Evolutionary conservation across 208 protist species (phyloP).

Genomic region (Acanthamoeba sp.): DNA sequence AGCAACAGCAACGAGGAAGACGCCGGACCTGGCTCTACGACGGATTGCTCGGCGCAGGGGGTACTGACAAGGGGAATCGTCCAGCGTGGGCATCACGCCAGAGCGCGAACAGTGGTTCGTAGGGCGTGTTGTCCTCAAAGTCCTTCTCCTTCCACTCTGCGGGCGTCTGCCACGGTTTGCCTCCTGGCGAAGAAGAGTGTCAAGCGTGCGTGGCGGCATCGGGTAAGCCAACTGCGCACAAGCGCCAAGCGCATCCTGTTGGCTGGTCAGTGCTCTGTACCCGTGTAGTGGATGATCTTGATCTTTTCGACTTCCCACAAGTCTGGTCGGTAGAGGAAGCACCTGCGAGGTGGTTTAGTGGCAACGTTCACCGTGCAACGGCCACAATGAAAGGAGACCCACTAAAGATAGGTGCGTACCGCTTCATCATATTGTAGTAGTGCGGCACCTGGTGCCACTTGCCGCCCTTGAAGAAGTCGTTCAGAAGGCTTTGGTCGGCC

Average conservation of each 20-base stretch:
- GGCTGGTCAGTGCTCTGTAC: background rate
- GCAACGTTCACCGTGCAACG: background rate
- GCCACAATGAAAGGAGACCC: background rate
- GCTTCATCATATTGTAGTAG: constrained; percentile 60
- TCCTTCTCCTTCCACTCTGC: constrained; percentile 51
- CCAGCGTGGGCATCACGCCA: constrained; percentile 22
- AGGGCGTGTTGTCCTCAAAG: constrained; percentile 53
- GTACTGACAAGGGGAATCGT: background rate
- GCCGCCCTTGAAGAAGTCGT: constrained; percentile 47
- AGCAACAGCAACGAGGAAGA: background rate
- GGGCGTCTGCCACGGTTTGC: constrained; percentile 6
- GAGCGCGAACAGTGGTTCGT: constrained; percentile 39
- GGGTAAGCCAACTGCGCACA: no score
- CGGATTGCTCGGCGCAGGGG: background rate
- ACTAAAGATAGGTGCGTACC: background rate
- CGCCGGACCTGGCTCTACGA: background rate
- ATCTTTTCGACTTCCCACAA: constrained; percentile 31
- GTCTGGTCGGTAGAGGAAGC: constrained; percentile 45
- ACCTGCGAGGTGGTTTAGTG: no score
- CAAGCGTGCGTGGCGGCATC: background rate
- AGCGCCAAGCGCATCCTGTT: background rate
- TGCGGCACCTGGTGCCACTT: constrained; percentile 11
- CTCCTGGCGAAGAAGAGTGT: background rate
- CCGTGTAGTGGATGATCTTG: constrained; percentile 54
- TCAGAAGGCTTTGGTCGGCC: constrained; percentile 55